Evolutionary conservation across 768 basidiomycete genomes (phyloP).

Genomic region (Tricholoma terreum): DNA sequence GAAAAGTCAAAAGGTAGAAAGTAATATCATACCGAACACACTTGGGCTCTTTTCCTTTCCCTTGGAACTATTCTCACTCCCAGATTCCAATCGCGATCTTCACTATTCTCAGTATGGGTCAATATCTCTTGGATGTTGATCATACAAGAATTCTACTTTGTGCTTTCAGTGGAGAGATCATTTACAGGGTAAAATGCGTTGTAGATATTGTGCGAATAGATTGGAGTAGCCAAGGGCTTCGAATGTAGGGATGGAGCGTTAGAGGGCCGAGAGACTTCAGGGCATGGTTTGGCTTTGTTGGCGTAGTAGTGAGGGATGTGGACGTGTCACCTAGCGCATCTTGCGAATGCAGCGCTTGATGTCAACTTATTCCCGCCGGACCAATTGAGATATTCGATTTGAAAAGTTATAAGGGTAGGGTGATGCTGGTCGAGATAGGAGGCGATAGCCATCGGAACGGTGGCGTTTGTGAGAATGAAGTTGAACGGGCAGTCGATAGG

Average conservation of each 20-base stretch:
- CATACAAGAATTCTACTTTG: constrained; percentile 49
- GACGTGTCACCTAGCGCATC: constrained; percentile 45
- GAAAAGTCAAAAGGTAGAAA: background rate
- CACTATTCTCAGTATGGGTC: constrained; percentile 19
- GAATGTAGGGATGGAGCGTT: constrained; percentile 19
- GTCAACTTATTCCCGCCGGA: constrained; percentile 81
- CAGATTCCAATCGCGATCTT: constrained; percentile 46
- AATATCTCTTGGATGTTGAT: constrained; percentile 40
- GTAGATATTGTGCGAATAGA: constrained; percentile 47
- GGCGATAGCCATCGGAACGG: constrained; percentile 76
- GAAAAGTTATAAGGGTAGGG: constrained; percentile 58
- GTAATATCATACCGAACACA: constrained; percentile 42
- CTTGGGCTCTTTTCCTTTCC: constrained; percentile 36
- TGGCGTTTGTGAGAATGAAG: constrained; percentile 80
- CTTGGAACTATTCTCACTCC: constrained; percentile 38
- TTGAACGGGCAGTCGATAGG: constrained; percentile 70
- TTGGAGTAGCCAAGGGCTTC: constrained; percentile 17
- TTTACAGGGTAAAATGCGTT: constrained; percentile 52
- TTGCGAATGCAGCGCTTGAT: constrained; percentile 69
- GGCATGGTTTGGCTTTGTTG: constrained; percentile 12
- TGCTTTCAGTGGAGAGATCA: constrained; percentile 48
- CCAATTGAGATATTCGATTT: constrained; percentile 72
- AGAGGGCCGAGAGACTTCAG: constrained; percentile 26
- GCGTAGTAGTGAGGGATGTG: background rate
- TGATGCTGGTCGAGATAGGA: constrained; percentile 61